A percentile compares a stretch with the other conserved stretches of the same genome.
phyloP scores from a whole-genome alignment of 176 grass and related monocot genomes.

The Stipa capillata region DNA sequence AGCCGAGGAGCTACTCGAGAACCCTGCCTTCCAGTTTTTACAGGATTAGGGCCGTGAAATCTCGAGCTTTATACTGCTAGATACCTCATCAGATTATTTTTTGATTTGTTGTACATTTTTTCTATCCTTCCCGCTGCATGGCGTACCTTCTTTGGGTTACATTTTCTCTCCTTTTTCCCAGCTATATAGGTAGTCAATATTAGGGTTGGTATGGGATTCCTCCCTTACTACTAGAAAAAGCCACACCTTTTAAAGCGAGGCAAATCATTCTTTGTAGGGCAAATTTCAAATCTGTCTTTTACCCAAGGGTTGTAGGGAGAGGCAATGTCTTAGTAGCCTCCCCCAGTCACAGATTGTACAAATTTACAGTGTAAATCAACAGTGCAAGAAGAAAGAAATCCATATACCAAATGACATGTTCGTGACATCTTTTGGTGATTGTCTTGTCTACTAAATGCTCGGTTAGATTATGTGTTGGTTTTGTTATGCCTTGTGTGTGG shows the following conservation, averaged over 20 bases:
- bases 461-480: background rate
- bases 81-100: conserved; percentile 40
- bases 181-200: conserved; percentile 48
- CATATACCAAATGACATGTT: conserved; percentile 13
- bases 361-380: conserved; percentile 56
- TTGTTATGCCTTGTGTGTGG: background rate
- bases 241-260: conserved; percentile 46
- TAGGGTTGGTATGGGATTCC: conserved; percentile 60
- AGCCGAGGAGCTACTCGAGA: conserved; percentile 76
- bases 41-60: conserved; percentile 68
- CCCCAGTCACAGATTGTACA: conserved; percentile 30
- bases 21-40: conserved; percentile 97
- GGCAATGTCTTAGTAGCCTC: conserved; percentile 15
- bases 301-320: conserved; percentile 17
- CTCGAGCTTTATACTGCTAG: conserved; percentile 20
- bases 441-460: background rate
- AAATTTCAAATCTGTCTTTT: conserved; percentile 29
- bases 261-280: conserved; percentile 75
- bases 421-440: background rate
- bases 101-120: conserved; percentile 62
- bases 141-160: conserved; percentile 28
- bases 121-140: conserved; percentile 22
- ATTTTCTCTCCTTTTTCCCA: conserved; percentile 38
- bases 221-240: conserved; percentile 32
- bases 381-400: conserved; percentile 28